A percentile compares a stretch with the other conserved stretches of the same genome.
Conservation (phyloP, 441 rosid genomes). For the Adansonia grandidieri region DNA sequence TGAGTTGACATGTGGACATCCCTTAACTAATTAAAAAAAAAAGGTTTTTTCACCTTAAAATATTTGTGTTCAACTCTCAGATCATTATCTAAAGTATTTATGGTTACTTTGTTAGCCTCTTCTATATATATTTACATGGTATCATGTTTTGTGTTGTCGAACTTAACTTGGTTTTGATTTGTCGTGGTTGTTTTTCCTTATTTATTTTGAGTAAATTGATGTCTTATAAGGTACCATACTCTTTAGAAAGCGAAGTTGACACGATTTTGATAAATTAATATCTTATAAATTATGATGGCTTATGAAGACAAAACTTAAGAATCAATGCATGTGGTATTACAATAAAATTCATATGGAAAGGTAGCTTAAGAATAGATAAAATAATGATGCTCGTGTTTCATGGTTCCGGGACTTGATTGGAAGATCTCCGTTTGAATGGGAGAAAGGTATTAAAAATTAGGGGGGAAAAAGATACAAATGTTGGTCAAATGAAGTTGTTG, state of each 20-base stretch:
- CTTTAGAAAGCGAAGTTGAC: conserved; percentile 10
- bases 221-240: not conserved
- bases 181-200: not conserved
- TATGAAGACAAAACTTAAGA: conserved; percentile 22
- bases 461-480: not conserved
- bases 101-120: not conserved
- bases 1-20: not conserved
- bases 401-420: conserved; percentile 28
- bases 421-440: conserved; percentile 39
- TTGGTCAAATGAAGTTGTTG: conserved; percentile 27
- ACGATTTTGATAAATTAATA: not conserved
- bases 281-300: conserved; percentile 18
- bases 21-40: not conserved
- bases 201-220: conserved; percentile 25
- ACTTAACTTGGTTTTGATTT: conserved; percentile 19
- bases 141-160: conserved; percentile 27
- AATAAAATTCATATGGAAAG: conserved; percentile 49
- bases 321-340: conserved; percentile 49
- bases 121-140: conserved; percentile 21
- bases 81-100: not conserved
- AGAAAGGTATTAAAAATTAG: conserved; percentile 7
- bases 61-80: not conserved
- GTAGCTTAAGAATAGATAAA: conserved; percentile 35
- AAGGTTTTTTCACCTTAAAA: not conserved
- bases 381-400: conserved; percentile 26